phyloP scores from a whole-genome alignment of 1,139 yeast species.

The Zhuliangozyma blackwelliae region DNA sequence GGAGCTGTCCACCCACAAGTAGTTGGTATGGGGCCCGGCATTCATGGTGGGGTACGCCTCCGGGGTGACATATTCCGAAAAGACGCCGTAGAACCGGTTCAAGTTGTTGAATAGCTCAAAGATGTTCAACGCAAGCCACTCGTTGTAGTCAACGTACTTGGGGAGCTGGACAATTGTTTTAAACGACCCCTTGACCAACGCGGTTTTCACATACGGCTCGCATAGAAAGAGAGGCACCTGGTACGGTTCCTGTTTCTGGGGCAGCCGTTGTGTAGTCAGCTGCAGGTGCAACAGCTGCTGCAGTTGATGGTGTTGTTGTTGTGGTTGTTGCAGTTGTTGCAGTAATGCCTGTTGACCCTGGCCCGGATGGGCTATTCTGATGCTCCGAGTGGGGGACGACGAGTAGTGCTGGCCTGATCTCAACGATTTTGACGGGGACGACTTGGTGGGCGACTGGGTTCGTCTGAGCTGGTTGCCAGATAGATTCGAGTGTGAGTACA shows the following conservation, averaged over 20 bases:
- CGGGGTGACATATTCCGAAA: conserved; percentile 85
- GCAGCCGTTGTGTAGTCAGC: conserved; percentile 10
- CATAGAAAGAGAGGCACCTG: conserved; percentile 65
- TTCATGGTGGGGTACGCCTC: conserved; percentile 91
- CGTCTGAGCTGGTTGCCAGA: conserved; percentile 35
- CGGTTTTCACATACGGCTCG: conserved; percentile 92
- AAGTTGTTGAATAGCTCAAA: conserved; percentile 86
- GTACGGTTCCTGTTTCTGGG: conserved; percentile 2
- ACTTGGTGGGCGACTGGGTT: conserved; percentile 29
- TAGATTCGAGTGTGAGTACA: conserved; percentile 30
- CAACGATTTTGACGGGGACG: conserved; percentile 22
- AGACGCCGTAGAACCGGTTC: conserved; percentile 82
- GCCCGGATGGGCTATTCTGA: conserved; percentile 16
- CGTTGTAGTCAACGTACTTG: conserved; percentile 88
- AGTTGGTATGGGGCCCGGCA: conserved; percentile 91
- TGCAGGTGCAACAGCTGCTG: conserved; percentile 7
- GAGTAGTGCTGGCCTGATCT: conserved; percentile 16
- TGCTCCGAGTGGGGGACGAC: conserved; percentile 32
- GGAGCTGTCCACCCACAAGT: conserved; percentile 82
- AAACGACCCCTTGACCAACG: conserved; percentile 95
- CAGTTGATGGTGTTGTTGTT: conserved; percentile 14
- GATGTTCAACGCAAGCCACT: conserved; percentile 92
- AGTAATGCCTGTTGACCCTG: background rate
- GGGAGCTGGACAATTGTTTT: conserved; percentile 94
- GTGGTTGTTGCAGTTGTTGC: conserved; percentile 16